Conservation (phyloP, 192 early-diverging fungal genomes). For the Umbelopsis ramanniana region DNA sequence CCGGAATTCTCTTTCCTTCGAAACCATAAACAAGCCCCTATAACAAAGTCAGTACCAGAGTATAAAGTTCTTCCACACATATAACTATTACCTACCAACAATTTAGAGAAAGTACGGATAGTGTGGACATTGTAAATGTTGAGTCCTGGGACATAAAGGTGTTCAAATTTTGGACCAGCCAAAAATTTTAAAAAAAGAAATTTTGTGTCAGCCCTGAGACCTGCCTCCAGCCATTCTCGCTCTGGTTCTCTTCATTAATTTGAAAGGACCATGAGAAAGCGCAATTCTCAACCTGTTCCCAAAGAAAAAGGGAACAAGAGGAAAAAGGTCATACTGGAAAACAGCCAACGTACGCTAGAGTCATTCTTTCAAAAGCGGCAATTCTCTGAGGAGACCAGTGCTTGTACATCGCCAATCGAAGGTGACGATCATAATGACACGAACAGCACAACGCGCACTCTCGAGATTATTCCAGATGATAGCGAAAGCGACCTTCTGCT, state of each 20-base stretch:
- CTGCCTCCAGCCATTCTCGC: neutral
- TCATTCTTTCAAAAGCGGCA: slow-evolving; percentile 4
- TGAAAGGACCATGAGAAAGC: slow-evolving; percentile 2
- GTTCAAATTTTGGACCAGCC: neutral
- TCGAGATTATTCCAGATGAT: neutral
- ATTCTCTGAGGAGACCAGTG: neutral
- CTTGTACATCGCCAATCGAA: neutral
- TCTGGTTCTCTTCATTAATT: neutral
- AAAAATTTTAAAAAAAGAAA: neutral
- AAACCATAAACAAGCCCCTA: slow-evolving; percentile 51
- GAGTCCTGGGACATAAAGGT: neutral
- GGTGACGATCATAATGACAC: neutral
- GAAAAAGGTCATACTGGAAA: neutral
- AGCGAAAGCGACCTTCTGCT: neutral
- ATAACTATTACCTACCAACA: slow-evolving; percentile 48
- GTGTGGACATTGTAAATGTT: slow-evolving; percentile 16
- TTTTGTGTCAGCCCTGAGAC: neutral
- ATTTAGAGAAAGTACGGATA: slow-evolving; percentile 52
- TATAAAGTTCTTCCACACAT: neutral
- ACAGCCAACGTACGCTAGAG: neutral
- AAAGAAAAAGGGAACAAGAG: neutral
- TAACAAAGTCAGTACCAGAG: neutral
- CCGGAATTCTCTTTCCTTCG: slow-evolving; percentile 49
- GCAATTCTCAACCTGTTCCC: neutral
- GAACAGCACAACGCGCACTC: neutral